Evolutionary conservation across 495 filamentous ascomycete species (phyloP), one percentile per base, ranked within the genome.

Genomic region (Aspergillus diversus): DNA sequence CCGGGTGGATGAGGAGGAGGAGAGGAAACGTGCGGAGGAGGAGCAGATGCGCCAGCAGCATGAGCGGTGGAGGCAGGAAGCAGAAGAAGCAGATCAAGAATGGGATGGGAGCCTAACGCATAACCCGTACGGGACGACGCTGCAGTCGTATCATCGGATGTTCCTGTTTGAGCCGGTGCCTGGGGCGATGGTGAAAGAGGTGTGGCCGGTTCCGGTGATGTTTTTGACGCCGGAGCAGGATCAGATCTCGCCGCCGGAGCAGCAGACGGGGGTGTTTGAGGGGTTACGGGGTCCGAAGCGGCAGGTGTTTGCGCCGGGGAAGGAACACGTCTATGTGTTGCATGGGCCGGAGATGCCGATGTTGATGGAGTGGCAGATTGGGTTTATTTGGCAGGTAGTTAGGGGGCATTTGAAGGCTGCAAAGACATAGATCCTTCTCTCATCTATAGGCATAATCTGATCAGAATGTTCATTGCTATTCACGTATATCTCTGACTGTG

Each of bases 61-160:
- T 8, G 21, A 34, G 33, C 52, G 16, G 52, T 35, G 27, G 7
- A 55, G 32, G 3, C 21, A 52, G 13, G 15, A 16, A 9, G 21
- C 3, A 4, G 37, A 12, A 8, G 6, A 33, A 34, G 17, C 8
- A 7, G 7, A 50, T 57, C 34, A 8, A n/a, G 52, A 34, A 16
- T 35, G 12, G 33, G 27, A 15, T 15, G 46, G 4, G 13, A 15
- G 12, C 11, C 15, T 35, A 39, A 39, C 46, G 31, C 35, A 37
- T 31, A 33, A 32, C 43, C 27, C 32, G 7, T 21, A 58, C 33
- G 33, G 58, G 15, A 58, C 34, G 11, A 63, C 61, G n/a, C 1
- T 63, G 11, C 61, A 57, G 33, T 33, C 43, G 3, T 63, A 63
- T 9, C 35, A 58, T 42, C 16, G 48, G 1, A 42, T 63, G 61